A percentile compares a stretch with the other conserved stretches of the same genome.
Conservation (phyloP, 768 basidiomycete species). For the Tricholomella constricta region DNA sequence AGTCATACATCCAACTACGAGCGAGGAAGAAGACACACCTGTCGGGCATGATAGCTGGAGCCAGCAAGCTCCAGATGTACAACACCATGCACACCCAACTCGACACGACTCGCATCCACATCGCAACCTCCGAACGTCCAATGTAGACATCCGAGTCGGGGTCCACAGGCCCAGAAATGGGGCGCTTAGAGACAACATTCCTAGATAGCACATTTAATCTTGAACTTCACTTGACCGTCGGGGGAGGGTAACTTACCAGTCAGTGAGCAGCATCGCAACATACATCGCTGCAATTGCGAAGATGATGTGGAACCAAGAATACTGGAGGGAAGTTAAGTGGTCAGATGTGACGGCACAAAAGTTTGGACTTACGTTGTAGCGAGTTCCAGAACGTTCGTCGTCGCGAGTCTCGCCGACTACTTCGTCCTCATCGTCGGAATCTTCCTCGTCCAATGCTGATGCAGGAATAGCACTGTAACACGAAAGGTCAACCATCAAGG, state of each 20-base stretch:
- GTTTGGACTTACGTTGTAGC: slow-evolving; percentile 79
- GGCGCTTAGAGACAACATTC: slow-evolving; percentile 71
- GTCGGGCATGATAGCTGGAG: slow-evolving; percentile 90
- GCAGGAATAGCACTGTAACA: slow-evolving; percentile 83
- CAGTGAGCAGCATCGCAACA: slow-evolving; percentile 93
- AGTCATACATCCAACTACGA: not conserved
- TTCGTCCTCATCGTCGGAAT: slow-evolving; percentile 77
- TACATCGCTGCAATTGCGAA: slow-evolving; percentile 98
- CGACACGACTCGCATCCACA: slow-evolving; percentile 99
- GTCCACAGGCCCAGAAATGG: slow-evolving; percentile 44
- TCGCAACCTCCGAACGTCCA: slow-evolving; percentile 92
- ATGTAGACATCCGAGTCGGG: slow-evolving; percentile 84
- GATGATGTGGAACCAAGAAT: slow-evolving; percentile 98
- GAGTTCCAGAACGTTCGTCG: slow-evolving; percentile 91
- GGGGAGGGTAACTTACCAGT: slow-evolving; percentile 68
- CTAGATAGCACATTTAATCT: too few relatives aligned
- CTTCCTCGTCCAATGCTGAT: slow-evolving; percentile 83
- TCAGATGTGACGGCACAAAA: not conserved
- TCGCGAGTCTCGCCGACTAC: slow-evolving; percentile 76
- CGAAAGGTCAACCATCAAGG: slow-evolving; percentile 1
- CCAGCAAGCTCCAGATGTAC: slow-evolving; percentile 86
- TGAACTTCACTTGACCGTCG: too few relatives aligned
- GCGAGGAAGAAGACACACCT: slow-evolving; percentile 52
- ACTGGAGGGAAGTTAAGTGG: slow-evolving; percentile 47
- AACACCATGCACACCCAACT: slow-evolving; percentile 91